Evolutionary conservation across 768 basidiomycete genomes (phyloP), one percentile per base, ranked within the genome.

Genomic region (Rhodosporidiobolus odoratus): DNA sequence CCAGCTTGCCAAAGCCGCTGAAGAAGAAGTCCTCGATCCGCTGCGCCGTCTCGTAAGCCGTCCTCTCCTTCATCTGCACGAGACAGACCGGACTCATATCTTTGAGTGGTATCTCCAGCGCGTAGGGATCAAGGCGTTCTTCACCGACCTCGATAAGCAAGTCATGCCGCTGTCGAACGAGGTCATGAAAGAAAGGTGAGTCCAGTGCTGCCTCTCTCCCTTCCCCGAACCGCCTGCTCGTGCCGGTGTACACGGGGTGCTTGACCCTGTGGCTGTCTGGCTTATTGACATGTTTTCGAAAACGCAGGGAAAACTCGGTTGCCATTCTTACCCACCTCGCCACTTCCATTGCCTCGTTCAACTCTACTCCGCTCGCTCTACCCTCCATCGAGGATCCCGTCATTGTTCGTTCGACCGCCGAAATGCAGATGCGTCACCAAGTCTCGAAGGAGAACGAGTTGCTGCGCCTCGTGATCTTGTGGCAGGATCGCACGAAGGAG

Each of bases 371-470:
- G 19, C 63, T 58, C 40, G 7, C 38, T 27, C 45, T 43, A 32
- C 21, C 63, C 15, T 57, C 64, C 37, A 10, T 12, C 2, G 53
- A 65, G 17, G 69, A 71, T 45, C 69, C 69, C 9, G 6, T 62
- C 59, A 30, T 71, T 53, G 43, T 61, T 10, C 50, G 59, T 45
- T 9, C 53, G 19, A n/a, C 35, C 25, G 63, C 48, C 6, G 69
- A 71, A 30, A 10, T 9, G 12, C 69, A 71, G 64, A 15, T 71
- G 37, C 27, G 45, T 27, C 23, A 23, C 7, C 69, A 65, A 38
- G 47, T 58, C 35, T 27, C n/a, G 32, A 60, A 65, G 58, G 69
- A 71, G 53, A 71, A 71, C 37, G 64, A 66, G 47, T 40, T 71
- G 10, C 53, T 71, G 27, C 16, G 19, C 10, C 2, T 43, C 27